phyloP scores from a whole-genome alignment of 1,284 basidiomycete species.

The Leccinum pachyderme region DNA sequence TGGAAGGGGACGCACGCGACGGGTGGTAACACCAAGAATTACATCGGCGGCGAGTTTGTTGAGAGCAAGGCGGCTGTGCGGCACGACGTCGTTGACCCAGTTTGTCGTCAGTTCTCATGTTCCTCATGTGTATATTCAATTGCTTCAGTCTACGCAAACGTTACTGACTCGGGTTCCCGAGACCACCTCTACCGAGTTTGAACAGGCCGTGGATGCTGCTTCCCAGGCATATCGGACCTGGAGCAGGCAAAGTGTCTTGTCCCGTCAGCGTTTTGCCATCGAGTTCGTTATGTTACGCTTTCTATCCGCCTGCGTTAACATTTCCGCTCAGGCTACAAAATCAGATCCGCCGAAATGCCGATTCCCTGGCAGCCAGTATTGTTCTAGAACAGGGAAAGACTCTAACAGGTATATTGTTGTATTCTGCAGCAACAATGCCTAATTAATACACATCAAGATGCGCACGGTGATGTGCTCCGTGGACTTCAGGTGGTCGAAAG shows the following conservation, averaged over 20 bases:
- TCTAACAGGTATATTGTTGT: constrained; percentile 52
- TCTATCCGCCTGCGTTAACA: background rate
- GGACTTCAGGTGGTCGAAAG: constrained; percentile 95
- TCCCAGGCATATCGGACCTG: constrained; percentile 89
- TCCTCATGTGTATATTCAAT: background rate
- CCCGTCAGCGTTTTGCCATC: constrained; percentile 86
- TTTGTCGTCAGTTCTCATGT: constrained; percentile 36
- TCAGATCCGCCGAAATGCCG: constrained; percentile 74
- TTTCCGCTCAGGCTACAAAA: constrained; percentile 64
- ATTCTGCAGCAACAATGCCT: background rate
- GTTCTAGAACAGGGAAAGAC: constrained; percentile 94
- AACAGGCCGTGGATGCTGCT: constrained; percentile 82
- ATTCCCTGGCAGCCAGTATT: constrained; percentile 74
- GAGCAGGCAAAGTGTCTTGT: constrained; percentile 84
- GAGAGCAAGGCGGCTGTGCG: constrained; percentile 78
- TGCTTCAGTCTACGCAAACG: constrained; percentile 78
- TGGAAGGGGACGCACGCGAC: constrained; percentile 87
- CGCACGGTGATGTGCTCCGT: constrained; percentile 91
- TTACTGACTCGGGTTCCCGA: constrained; percentile 88
- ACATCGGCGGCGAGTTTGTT: constrained; percentile 84
- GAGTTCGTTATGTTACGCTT: constrained; percentile 55
- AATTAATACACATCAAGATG: constrained; percentile 53
- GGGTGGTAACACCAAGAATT: constrained; percentile 86
- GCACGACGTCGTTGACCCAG: constrained; percentile 88
- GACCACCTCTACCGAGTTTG: constrained; percentile 82